A percentile compares a stretch with the other conserved stretches of the same genome.
Evolutionary conservation across 805 yeast species (phyloP).

Genomic region (Yamadazyma takamatsuzukensis): DNA sequence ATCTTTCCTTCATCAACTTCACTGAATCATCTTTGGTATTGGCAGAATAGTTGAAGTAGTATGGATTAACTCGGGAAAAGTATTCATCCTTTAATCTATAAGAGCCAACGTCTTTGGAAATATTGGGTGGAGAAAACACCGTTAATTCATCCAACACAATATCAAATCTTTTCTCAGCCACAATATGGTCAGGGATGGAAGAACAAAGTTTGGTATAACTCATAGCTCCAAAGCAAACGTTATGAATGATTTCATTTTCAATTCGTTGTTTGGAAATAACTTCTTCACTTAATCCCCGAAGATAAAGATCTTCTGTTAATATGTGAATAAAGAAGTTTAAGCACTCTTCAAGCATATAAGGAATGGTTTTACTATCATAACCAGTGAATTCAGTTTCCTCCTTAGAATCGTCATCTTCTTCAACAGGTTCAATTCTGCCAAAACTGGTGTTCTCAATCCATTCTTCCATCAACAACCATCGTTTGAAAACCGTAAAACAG

Average conservation of each 20-base stretch:
- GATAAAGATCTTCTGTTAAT: conserved; percentile 61
- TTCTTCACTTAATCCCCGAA: conserved; percentile 47
- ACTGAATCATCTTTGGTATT: conserved; percentile 85
- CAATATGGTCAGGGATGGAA: conserved; percentile 71
- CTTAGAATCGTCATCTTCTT: not conserved
- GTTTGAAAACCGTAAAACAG: conserved; percentile 52
- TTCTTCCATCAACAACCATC: conserved; percentile 61
- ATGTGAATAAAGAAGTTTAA: conserved; percentile 63
- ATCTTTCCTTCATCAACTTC: conserved; percentile 50
- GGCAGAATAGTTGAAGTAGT: conserved; percentile 70
- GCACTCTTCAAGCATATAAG: conserved; percentile 77
- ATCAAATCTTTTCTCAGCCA: conserved; percentile 72
- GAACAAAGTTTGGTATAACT: conserved; percentile 67
- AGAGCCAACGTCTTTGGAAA: conserved; percentile 33
- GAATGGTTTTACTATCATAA: conserved; percentile 47
- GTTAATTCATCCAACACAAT: conserved; percentile 32
- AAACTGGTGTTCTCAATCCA: conserved; percentile 18
- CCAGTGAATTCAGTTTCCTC: not conserved
- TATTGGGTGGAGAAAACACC: conserved; percentile 28
- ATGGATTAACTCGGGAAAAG: conserved; percentile 50
- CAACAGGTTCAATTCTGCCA: conserved; percentile 1
- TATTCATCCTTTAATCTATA: conserved; percentile 35
- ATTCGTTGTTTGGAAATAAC: conserved; percentile 51
- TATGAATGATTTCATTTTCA: conserved; percentile 72
- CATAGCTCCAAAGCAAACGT: conserved; percentile 71